Percentiles rank a stretch among this genome's conserved stretches.
Conservation (phyloP, 257 asterid species). For the Rhazya stricta region DNA sequence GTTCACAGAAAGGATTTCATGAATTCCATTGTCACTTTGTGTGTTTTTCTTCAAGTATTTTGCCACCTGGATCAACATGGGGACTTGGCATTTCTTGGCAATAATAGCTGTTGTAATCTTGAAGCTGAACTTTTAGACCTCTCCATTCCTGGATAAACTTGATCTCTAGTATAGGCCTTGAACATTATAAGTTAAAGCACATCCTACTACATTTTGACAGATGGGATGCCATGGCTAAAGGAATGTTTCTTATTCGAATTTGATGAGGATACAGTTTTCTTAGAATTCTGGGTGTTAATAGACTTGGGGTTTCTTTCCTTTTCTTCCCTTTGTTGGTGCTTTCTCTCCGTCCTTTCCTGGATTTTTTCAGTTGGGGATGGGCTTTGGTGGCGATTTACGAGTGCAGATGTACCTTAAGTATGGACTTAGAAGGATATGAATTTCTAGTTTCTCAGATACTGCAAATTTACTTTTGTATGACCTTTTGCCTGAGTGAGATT, state of each 20-base stretch:
- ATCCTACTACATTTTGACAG: neutral
- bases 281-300: neutral
- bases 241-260: neutral
- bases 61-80: neutral
- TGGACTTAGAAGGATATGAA: neutral
- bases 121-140: neutral
- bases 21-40: neutral
- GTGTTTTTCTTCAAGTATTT: neutral
- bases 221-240: neutral
- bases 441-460: neutral
- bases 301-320: neutral
- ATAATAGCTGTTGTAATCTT: neutral
- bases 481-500: neutral
- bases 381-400: neutral
- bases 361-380: neutral
- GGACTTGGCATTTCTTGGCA: neutral
- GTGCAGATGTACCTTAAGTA: neutral
- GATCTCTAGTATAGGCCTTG: neutral
- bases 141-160: neutral
- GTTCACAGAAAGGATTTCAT: neutral
- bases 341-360: neutral
- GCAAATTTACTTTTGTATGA: neutral
- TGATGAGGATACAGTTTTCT: slow-evolving; percentile 1
- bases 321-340: neutral
- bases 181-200: neutral